phyloP scores from a whole-genome alignment of 2,329 filamentous ascomycete genomes.

The Trematosphaeria pertusa region DNA sequence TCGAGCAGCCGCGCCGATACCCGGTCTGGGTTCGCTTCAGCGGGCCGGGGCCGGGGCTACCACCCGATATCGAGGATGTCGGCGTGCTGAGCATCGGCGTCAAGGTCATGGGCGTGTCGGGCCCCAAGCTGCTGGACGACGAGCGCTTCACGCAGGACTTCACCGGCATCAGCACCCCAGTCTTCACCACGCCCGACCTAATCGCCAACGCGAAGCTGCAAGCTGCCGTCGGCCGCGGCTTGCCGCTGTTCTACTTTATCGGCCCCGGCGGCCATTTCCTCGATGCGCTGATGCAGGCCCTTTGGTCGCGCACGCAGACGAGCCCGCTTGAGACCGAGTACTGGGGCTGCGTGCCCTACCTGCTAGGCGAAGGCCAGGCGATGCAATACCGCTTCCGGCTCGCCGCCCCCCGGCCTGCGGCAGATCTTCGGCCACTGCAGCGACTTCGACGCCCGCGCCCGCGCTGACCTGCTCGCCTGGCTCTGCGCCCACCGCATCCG shows the following conservation, averaged over 20 bases:
- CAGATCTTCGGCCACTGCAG: constrained; percentile 9
- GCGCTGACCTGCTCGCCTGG: constrained; percentile 8
- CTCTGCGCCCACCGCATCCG: constrained; percentile 6
- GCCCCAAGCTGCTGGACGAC: constrained; percentile 9
- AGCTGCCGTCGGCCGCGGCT: constrained; percentile 7
- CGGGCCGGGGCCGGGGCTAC: constrained; percentile 5
- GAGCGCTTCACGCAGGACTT: constrained; percentile 9
- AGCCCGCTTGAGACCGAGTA: constrained; percentile 9
- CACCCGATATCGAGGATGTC: constrained; percentile 6
- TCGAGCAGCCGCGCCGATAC: constrained; percentile 5
- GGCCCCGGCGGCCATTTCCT: constrained; percentile 6
- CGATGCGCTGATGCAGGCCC: constrained; percentile 9
- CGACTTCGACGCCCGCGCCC: constrained; percentile 7
- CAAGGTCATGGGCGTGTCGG: constrained; percentile 9
- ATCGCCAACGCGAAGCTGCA: constrained; percentile 8
- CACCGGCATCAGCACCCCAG: constrained; percentile 7
- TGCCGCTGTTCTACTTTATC: constrained; percentile 5
- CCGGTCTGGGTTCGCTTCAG: constrained; percentile 8
- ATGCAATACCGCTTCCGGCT: constrained; percentile 6
- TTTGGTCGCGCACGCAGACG: constrained; percentile 10
- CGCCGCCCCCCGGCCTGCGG: constrained; percentile 6
- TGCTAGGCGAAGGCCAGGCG: constrained; percentile 6
- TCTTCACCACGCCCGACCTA: constrained; percentile 10
- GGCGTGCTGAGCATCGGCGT: constrained; percentile 10
- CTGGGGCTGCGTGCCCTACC: constrained; percentile 9